phyloP scores from a whole-genome alignment of 805 yeast genomes.

The Scheffersomyces coipomensis region DNA sequence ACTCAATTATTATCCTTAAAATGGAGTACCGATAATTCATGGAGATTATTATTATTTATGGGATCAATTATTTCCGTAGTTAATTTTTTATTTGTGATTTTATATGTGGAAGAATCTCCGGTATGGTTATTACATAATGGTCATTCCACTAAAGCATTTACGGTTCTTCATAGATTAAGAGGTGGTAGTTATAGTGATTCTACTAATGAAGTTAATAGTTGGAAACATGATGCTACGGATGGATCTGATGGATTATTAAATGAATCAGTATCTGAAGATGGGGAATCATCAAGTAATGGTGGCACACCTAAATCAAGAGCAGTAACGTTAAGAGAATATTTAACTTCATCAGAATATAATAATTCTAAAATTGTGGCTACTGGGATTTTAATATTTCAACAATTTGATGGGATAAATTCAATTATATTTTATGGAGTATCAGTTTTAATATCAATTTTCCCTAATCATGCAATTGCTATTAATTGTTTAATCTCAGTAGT shows the following conservation, averaged over 20 bases:
- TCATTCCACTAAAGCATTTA: slow-evolving; percentile 37
- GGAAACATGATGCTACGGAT: slow-evolving; percentile 17
- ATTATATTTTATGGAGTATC: slow-evolving; percentile 92
- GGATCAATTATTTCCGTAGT: slow-evolving; percentile 56
- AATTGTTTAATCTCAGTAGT: slow-evolving; percentile 75
- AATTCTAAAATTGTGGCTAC: slow-evolving; percentile 67
- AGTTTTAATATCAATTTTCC: slow-evolving; percentile 69
- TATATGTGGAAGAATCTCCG: slow-evolving; percentile 71
- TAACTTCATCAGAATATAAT: slow-evolving; percentile 49
- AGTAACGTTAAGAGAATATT: slow-evolving; percentile 40
- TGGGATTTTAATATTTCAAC: slow-evolving; percentile 79
- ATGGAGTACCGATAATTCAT: slow-evolving; percentile 62
- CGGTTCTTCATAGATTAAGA: slow-evolving; percentile 32
- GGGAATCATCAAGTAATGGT: slow-evolving; percentile 3
- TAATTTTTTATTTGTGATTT: slow-evolving; percentile 39
- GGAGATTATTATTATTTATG: slow-evolving; percentile 71
- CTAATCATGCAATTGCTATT: slow-evolving; percentile 65
- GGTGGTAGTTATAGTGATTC: slow-evolving; percentile 37
- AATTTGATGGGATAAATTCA: slow-evolving; percentile 89
- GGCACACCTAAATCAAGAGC: slow-evolving; percentile 3
- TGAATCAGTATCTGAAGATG: slow-evolving; percentile 12
- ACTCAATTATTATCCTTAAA: slow-evolving; percentile 74
- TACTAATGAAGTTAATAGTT: slow-evolving; percentile 35
- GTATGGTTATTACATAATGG: slow-evolving; percentile 69
- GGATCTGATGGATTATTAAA: slow-evolving; percentile 10